A percentile compares a stretch with the other conserved stretches of the same genome.
These are phyloP conservation scores for Podaxis sp. DNA, from an alignment of 768 basidiomycete species.

Conservation along the genomic window DNA sequence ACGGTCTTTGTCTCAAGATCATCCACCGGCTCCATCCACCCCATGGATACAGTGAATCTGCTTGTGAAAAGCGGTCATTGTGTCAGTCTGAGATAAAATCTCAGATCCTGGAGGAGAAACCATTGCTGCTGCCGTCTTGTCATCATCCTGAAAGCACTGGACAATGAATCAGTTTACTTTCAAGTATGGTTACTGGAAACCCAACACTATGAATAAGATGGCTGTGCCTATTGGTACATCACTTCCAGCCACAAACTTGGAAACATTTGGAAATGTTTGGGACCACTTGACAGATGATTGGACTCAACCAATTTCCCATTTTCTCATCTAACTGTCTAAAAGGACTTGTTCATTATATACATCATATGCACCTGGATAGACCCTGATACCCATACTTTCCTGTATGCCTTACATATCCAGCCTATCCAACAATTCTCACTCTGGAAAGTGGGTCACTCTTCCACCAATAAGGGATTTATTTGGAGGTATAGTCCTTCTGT, in stretches of 20 bases:
- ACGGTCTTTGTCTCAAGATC: slow-evolving; percentile 1
- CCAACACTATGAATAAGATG: slow-evolving; percentile 3
- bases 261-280: slow-evolving; percentile 13
- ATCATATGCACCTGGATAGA: slow-evolving; percentile 11
- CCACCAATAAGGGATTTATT: slow-evolving; percentile 71
- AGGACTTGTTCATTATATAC: slow-evolving; percentile 16
- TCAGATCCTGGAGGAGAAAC: slow-evolving; percentile 4
- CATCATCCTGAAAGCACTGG: slow-evolving; percentile 1
- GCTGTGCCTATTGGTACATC: slow-evolving; percentile 10
- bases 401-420: slow-evolving; percentile 20
- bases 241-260: slow-evolving; percentile 13
- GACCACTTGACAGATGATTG: slow-evolving; percentile 11
- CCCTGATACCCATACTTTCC: too few species aligned
- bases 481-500: slow-evolving; percentile 35
- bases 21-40: not conserved
- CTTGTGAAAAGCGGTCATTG: slow-evolving; percentile 1
- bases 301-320: not conserved
- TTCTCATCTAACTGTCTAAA: slow-evolving; percentile 7
- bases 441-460: slow-evolving; percentile 49
- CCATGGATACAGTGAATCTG: slow-evolving; percentile 10
- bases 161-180: slow-evolving; percentile 2
- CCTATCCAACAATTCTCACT: slow-evolving; percentile 23
- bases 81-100: slow-evolving; percentile 4
- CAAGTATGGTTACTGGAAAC: slow-evolving; percentile 3
- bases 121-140: not conserved